These are phyloP conservation scores for Skeletonema menzelii DNA, from an alignment of 108 stramenopile genomes.

Conservation along the genomic window DNA sequence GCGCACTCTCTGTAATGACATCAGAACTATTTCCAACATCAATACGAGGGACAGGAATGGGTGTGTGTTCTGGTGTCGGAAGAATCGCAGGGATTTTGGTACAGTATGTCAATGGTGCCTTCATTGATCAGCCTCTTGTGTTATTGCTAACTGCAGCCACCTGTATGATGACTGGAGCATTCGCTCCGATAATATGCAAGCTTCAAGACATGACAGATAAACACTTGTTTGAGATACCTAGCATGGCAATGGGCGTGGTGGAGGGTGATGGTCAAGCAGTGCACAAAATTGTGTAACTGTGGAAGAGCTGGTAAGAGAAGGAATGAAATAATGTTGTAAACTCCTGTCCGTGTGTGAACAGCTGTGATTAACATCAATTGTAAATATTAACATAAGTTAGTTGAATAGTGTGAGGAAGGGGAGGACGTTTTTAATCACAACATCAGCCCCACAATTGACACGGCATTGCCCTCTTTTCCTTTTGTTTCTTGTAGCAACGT, in stretches of 20 bases:
- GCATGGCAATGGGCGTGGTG: neutral
- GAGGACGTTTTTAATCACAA: neutral
- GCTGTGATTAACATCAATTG: neutral
- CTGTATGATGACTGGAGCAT: neutral
- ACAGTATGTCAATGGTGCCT: conserved; percentile 7
- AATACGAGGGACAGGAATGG: conserved; percentile 10
- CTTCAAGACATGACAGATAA: neutral
- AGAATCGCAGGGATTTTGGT: conserved; percentile 1
- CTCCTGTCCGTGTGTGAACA: too few species aligned
- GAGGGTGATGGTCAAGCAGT: conserved; percentile 8
- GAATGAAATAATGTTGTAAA: too few species aligned
- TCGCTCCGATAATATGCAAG: neutral
- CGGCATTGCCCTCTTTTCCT: neutral
- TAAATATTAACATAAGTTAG: neutral
- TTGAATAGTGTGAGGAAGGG: neutral
- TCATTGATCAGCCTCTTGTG: neutral
- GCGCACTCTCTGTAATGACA: conserved; percentile 11
- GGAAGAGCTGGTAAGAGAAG: neutral
- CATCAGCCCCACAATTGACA: neutral
- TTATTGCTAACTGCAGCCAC: neutral
- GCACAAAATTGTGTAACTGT: neutral
- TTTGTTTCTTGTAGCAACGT: neutral
- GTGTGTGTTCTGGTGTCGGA: neutral
- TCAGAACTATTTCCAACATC: conserved; percentile 7
- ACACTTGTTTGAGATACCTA: neutral